phyloP scores from a whole-genome alignment of 305 asterid species.

The Rubia peregrina region DNA sequence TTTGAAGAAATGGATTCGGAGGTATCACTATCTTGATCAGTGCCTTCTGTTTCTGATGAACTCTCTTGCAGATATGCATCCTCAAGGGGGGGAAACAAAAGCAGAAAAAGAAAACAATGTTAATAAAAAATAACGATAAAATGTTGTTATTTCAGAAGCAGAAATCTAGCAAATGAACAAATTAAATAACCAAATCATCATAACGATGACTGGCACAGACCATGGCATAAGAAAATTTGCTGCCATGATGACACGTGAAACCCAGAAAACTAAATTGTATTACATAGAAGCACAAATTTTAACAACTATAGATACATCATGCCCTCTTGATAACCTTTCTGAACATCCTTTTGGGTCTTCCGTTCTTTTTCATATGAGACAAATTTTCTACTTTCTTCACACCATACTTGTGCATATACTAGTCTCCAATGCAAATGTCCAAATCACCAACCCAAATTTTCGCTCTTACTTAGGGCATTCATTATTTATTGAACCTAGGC shows the following conservation, averaged over 20 bases:
- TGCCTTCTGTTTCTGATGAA: slow-evolving; percentile 38
- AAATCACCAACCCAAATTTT: background rate
- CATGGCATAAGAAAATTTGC: background rate
- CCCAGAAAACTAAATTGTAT: background rate
- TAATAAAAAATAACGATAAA: background rate
- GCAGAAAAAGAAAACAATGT: slow-evolving; percentile 11
- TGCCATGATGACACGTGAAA: background rate
- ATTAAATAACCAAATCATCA: background rate
- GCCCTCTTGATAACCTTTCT: background rate
- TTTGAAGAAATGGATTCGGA: slow-evolving; percentile 40
- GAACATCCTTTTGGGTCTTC: background rate
- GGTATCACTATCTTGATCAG: slow-evolving; percentile 32
- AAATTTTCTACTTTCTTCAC: background rate
- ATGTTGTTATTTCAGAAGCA: background rate
- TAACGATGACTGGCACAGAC: background rate
- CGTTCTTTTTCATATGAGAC: background rate
- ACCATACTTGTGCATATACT: background rate
- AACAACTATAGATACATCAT: background rate
- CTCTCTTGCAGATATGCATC: slow-evolving; percentile 46
- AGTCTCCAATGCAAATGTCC: background rate
- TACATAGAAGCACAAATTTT: background rate
- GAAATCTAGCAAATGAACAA: background rate
- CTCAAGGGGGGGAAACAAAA: slow-evolving; percentile 27
- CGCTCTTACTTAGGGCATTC: background rate
- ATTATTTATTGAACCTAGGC: background rate